Base-by-base conservation (phyloP, 2,329 filamentous ascomycete genomes). In the Aureobasidium sp. region DNA sequence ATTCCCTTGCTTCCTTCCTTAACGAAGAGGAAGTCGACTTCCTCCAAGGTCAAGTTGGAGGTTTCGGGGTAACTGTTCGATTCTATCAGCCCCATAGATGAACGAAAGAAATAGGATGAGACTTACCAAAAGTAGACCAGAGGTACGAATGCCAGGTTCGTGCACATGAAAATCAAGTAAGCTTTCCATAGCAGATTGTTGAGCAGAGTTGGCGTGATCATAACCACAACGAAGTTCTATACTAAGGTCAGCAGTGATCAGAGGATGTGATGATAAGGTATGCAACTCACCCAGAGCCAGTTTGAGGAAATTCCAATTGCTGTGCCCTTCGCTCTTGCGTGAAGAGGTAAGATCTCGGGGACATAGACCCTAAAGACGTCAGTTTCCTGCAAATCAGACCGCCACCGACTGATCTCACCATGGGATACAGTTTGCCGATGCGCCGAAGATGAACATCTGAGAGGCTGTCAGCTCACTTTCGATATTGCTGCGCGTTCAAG, bases 141-240 rank as follows among this genome's bases (percentile, higher is more conserved):
- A 1, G 76, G 76, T 0, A 78, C 72, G 66, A 77, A 78, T 1
- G 71, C 66, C 26, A 80, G 73, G 65, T 82, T 81, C 10, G 79
- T 73, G 27, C 70, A 72, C 72, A 79, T 79, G 69, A 82, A 83
- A 65, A 82, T 81, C 3, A 83, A 70, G 64, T 83, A 83, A 0
- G 77, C 78, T 65, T 79, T 78, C 79, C 79, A 83, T 29, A 74
- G 66, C 1, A 84, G 70, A 5, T 74, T 76, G 52, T 65, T 64
- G 63, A 83, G 76, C 2, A 80, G 71, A 1, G 77, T 76, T 0
- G 80, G 80, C 0, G 80, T 83, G 20, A 83, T 78, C 78, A 81
- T 80, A 3, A 82, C 79, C 47, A 78, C 73, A 61, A 80, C 76
- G 65, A 81, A 81, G 65, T 80, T 80, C 74, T 70, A 17, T 13